A percentile compares a stretch with the other conserved stretches of the same genome.
Conservation (phyloP, 768 basidiomycete genomes). For the Tricholoma terreum region DNA sequence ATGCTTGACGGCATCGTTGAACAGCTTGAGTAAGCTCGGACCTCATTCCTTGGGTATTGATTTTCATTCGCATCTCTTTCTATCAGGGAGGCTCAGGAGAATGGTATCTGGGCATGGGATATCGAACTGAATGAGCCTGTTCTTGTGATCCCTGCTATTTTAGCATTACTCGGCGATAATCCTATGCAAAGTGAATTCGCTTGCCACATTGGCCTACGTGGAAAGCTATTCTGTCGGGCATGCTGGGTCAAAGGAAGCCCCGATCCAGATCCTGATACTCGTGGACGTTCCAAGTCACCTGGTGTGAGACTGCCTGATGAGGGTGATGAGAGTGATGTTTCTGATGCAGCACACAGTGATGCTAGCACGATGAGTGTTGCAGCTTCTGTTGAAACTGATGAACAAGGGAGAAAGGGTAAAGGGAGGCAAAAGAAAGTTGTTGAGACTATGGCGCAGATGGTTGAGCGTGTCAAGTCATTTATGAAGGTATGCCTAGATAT, state of each 20-base stretch:
- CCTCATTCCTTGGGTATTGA: no score
- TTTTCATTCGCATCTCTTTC: not conserved
- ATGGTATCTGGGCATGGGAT: slow-evolving; percentile 41
- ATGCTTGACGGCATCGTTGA: slow-evolving; percentile 27
- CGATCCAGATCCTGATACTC: slow-evolving; percentile 7
- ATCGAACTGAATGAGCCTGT: slow-evolving; percentile 21
- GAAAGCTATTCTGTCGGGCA: slow-evolving; percentile 37
- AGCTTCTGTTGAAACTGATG: not conserved
- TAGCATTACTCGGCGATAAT: slow-evolving; percentile 41
- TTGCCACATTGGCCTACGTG: slow-evolving; percentile 39
- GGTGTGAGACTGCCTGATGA: no score
- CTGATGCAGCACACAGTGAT: no score
- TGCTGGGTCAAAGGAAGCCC: slow-evolving; percentile 32
- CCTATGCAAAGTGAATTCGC: slow-evolving; percentile 46
- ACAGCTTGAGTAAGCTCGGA: slow-evolving; percentile 25
- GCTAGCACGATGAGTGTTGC: not conserved
- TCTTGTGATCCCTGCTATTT: slow-evolving; percentile 26
- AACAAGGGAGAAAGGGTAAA: not conserved
- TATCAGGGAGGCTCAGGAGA: slow-evolving; percentile 20
- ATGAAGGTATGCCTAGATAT: no score
- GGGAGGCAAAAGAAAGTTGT: not conserved
- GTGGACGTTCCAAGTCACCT: not conserved
- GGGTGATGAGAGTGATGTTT: not conserved
- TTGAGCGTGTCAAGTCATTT: not conserved
- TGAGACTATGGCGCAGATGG: not conserved